phyloP scores from a whole-genome alignment of 768 basidiomycete genomes.

The Hemileccinum impolitum region DNA sequence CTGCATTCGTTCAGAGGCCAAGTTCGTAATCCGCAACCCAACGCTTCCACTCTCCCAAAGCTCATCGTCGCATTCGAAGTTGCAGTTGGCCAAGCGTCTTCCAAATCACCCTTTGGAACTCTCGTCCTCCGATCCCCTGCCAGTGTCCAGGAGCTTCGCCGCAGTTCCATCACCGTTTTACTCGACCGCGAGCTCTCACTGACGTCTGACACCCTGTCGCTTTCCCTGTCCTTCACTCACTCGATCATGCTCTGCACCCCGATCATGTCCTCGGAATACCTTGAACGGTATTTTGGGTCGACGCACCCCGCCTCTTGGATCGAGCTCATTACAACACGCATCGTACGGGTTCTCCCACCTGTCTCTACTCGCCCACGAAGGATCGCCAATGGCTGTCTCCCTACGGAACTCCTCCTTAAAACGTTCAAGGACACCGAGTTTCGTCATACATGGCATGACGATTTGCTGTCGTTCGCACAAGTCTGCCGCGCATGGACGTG shows the following conservation, averaged over 20 bases:
- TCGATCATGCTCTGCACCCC: conserved; percentile 19
- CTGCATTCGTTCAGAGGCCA: conserved; percentile 9
- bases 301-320: conserved; percentile 12
- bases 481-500: conserved; percentile 24
- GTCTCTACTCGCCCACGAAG: not conserved
- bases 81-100: not conserved
- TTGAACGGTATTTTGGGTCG: conserved; percentile 1
- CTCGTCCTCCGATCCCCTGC: conserved; percentile 15
- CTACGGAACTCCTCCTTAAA: conserved; percentile 19
- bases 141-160: conserved; percentile 2
- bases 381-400: conserved; percentile 12
- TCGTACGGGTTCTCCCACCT: conserved; percentile 18
- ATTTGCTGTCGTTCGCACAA: conserved; percentile 25
- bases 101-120: conserved; percentile 5
- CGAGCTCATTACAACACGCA: conserved; percentile 19
- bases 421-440: conserved; percentile 19
- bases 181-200: conserved; percentile 15
- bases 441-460: conserved; percentile 16
- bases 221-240: conserved; percentile 22
- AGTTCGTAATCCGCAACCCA: conserved; percentile 3
- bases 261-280: not conserved
- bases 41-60: conserved; percentile 15
- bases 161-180: conserved; percentile 4
- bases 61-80: conserved; percentile 23
- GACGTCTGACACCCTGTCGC: conserved; percentile 15